phyloP scores from a whole-genome alignment of 306 rosid genomes.

The Rosa chinensis region DNA sequence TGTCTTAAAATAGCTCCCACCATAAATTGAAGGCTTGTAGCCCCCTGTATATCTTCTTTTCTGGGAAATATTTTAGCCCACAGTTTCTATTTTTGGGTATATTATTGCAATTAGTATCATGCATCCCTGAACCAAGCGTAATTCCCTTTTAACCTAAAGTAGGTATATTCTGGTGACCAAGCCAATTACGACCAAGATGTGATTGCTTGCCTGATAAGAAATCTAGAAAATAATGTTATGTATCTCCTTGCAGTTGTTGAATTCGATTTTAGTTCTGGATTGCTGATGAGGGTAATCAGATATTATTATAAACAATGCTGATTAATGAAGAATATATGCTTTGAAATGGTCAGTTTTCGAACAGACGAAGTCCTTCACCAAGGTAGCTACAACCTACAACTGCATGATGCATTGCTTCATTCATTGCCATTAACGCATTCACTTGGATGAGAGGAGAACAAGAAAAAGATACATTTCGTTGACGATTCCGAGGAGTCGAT shows the following conservation, averaged over 20 bases:
- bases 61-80: not conserved
- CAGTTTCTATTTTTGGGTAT: not conserved
- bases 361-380: not conserved
- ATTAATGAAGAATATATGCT: not conserved
- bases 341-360: not conserved
- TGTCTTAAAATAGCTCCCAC: not conserved
- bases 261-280: not conserved
- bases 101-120: too few relatives aligned
- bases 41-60: not conserved
- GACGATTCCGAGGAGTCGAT: not conserved
- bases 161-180: not conserved
- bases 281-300: not conserved
- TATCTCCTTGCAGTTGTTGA: not conserved
- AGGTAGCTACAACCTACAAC: not conserved
- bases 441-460: not conserved
- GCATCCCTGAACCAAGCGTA: not conserved
- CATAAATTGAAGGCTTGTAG: not conserved
- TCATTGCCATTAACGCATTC: not conserved
- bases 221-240: not conserved
- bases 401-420: not conserved
- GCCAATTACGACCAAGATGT: not conserved
- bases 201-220: not conserved
- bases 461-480: not conserved
- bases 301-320: not conserved
- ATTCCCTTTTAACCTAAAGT: not conserved